phyloP scores from a whole-genome alignment of 2,329 filamentous ascomycete genomes.

The Colletotrichum abscissum region DNA sequence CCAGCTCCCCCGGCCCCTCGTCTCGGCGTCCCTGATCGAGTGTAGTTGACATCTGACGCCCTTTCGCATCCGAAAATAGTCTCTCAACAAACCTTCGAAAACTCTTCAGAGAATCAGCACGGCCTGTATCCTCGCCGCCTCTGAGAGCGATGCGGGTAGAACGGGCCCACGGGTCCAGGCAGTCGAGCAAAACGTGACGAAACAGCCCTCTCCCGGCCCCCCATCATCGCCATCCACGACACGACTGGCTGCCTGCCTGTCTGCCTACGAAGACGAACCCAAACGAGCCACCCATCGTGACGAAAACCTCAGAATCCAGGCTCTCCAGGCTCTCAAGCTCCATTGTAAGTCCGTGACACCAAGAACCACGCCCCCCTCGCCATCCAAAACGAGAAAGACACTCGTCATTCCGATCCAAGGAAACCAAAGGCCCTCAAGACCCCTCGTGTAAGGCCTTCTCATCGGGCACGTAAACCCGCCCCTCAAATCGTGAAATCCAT shows the following conservation, averaged over 20 bases:
- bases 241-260: neutral
- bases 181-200: neutral
- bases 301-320: neutral
- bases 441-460: neutral
- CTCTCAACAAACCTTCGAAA: neutral
- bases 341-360: neutral
- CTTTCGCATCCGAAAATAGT: neutral
- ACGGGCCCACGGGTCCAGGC: neutral
- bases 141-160: neutral
- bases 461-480: neutral
- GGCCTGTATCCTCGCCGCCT: neutral
- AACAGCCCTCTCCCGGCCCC: too few relatives aligned
- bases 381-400: neutral
- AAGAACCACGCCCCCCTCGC: neutral
- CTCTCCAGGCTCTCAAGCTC: neutral
- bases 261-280: neutral
- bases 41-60: neutral
- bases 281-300: neutral
- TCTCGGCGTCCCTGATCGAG: neutral
- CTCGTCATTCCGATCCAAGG: neutral
- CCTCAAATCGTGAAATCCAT: neutral
- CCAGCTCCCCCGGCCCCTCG: too few relatives aligned
- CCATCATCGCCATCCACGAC: neutral
- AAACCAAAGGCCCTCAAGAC: neutral
- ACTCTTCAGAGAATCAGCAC: neutral